Evolutionary conservation across 768 basidiomycete genomes (phyloP).

Genomic region (Clavaria fumosa): DNA sequence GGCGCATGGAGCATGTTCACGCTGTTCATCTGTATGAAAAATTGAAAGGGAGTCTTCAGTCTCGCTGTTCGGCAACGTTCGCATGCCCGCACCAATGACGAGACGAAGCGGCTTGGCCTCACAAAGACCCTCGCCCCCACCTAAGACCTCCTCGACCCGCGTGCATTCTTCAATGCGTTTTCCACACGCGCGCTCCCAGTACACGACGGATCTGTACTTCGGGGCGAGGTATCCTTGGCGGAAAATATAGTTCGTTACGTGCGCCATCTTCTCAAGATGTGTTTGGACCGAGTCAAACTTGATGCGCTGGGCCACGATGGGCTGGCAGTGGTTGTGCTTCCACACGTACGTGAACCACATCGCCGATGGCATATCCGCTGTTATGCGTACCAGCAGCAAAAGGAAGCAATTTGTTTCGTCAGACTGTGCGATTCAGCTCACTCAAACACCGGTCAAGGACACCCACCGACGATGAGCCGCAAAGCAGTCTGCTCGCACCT

Average conservation of each 20-base stretch:
- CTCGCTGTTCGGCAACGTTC: no score
- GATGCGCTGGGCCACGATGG: slow-evolving; percentile 27
- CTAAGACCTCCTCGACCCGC: slow-evolving; percentile 16
- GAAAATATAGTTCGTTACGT: slow-evolving; percentile 35
- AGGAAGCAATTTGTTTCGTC: neutral
- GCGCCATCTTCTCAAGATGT: slow-evolving; percentile 26
- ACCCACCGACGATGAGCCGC: slow-evolving; percentile 30
- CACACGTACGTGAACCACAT: slow-evolving; percentile 33
- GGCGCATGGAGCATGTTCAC: no score
- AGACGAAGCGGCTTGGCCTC: slow-evolving; percentile 24
- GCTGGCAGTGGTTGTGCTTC: slow-evolving; percentile 17
- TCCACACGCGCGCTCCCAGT: slow-evolving; percentile 27
- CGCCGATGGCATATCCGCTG: slow-evolving; percentile 26
- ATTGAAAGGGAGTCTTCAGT: no score
- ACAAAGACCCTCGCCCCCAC: slow-evolving; percentile 18
- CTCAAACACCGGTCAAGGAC: no score
- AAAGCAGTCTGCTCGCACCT: slow-evolving; percentile 29
- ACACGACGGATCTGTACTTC: slow-evolving; percentile 23
- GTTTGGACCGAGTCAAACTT: slow-evolving; percentile 20
- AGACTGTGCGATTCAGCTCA: no score
- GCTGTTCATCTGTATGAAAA: no score
- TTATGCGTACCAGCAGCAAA: neutral
- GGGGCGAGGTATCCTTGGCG: slow-evolving; percentile 22
- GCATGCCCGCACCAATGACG: slow-evolving; percentile 28
- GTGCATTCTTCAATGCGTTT: slow-evolving; percentile 16